These are phyloP conservation scores for Neonectria sp. DNA, from an alignment of 2,329 filamentous ascomycete species.

Conservation along the genomic window DNA sequence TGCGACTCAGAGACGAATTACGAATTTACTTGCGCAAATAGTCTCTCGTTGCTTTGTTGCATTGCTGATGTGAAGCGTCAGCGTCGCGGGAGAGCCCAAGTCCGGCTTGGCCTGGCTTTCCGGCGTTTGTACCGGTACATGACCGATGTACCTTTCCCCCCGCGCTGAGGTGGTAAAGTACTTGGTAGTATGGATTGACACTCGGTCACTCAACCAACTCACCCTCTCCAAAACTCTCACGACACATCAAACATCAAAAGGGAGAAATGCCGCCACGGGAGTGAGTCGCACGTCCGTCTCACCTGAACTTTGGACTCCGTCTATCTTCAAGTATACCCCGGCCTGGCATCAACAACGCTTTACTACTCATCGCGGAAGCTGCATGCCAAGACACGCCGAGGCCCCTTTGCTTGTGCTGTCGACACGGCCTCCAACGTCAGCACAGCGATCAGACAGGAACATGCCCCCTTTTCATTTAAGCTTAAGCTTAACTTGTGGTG, in stretches of 20 bases:
- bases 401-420: no score
- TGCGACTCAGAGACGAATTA: background rate
- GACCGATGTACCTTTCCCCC: slow-evolving; percentile 8
- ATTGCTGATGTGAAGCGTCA: slow-evolving; percentile 12
- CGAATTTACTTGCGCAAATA: slow-evolving; percentile 14
- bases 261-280: background rate
- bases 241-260: background rate
- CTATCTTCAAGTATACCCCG: background rate
- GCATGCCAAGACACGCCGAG: no score
- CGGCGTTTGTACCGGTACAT: slow-evolving; percentile 22
- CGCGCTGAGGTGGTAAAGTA: no score
- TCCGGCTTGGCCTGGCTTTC: slow-evolving; percentile 15
- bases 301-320: background rate
- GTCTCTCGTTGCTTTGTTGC: slow-evolving; percentile 15
- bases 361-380: background rate
- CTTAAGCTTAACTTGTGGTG: no score
- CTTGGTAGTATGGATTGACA: no score
- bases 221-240: background rate
- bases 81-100: slow-evolving; percentile 15
- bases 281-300: slow-evolving; percentile 15
- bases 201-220: background rate
- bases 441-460: no score
- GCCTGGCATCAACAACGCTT: background rate
- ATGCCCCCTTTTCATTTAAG: no score
- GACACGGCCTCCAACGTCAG: no score